phyloP scores from a whole-genome alignment of 495 filamentous ascomycete genomes.

The Aspergillus saccharolyticus region DNA sequence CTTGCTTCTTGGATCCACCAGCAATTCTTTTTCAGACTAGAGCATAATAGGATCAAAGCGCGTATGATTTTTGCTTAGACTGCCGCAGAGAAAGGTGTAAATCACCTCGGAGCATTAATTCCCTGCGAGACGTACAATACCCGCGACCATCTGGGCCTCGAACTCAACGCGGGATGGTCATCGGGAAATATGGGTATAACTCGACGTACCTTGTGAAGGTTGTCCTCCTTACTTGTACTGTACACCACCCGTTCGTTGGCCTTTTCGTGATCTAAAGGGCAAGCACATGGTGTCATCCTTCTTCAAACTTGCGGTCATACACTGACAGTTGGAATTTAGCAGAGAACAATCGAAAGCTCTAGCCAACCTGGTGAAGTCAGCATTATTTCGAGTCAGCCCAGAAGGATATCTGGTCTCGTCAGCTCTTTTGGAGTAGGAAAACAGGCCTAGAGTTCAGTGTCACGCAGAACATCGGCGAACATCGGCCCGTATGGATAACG shows the following conservation, averaged over 20 bases:
- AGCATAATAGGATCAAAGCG: neutral
- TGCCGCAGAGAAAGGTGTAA: conserved; percentile 80
- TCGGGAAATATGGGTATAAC: conserved; percentile 22
- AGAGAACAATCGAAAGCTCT: conserved; percentile 51
- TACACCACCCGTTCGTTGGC: conserved; percentile 12
- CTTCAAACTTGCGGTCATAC: conserved; percentile 54
- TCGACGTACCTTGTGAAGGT: conserved; percentile 8
- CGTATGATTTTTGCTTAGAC: conserved; percentile 49
- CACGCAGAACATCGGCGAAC: conserved; percentile 50
- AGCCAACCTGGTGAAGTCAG: conserved; percentile 44
- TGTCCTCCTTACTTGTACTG: conserved; percentile 33
- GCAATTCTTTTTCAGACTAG: neutral
- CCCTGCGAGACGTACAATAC: conserved; percentile 40
- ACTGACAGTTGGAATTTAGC: conserved; percentile 49
- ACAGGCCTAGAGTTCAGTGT: conserved; percentile 47
- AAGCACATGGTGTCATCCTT: conserved; percentile 42
- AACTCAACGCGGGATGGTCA: conserved; percentile 33
- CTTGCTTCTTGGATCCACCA: neutral
- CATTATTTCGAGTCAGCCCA: conserved; percentile 46
- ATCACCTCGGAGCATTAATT: conserved; percentile 75
- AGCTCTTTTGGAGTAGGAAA: conserved; percentile 48
- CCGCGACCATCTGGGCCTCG: conserved; percentile 23
- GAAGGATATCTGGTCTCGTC: conserved; percentile 50
- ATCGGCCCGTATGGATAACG: conserved; percentile 53
- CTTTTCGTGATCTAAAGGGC: conserved; percentile 36